Evolutionary conservation across 2,329 filamentous ascomycete species (phyloP).

Genomic region (Aspergillus awamori): DNA sequence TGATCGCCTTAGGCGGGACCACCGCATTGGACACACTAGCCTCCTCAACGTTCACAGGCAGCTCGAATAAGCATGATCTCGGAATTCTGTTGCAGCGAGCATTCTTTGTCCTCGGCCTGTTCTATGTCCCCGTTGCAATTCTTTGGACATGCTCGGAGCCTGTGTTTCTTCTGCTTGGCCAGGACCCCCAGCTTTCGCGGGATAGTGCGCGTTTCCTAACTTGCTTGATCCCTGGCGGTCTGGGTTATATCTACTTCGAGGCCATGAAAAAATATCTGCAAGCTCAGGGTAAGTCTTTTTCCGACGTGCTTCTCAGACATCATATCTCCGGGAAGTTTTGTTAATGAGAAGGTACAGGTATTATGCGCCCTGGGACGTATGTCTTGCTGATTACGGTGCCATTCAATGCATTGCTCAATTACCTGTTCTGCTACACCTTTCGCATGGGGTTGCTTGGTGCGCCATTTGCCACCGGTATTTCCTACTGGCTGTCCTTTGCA

Average conservation of each 20-base stretch:
- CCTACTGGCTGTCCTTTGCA: slow-evolving; percentile 82
- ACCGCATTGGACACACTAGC: slow-evolving; percentile 85
- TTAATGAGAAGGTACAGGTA: slow-evolving; percentile 44
- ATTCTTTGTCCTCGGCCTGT: slow-evolving; percentile 69
- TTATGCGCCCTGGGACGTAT: slow-evolving; percentile 67
- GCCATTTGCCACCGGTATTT: slow-evolving; percentile 78
- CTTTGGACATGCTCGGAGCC: slow-evolving; percentile 76
- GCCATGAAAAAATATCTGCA: slow-evolving; percentile 67
- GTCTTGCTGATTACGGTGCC: slow-evolving; percentile 64
- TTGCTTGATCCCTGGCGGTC: slow-evolving; percentile 74
- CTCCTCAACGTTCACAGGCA: slow-evolving; percentile 79
- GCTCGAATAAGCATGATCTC: slow-evolving; percentile 74
- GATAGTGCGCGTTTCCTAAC: slow-evolving; percentile 74
- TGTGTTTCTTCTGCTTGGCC: slow-evolving; percentile 73
- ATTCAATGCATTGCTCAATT: slow-evolving; percentile 61
- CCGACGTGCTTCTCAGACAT: not conserved
- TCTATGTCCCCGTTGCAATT: slow-evolving; percentile 73
- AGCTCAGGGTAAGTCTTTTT: slow-evolving; percentile 52
- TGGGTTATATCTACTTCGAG: slow-evolving; percentile 89
- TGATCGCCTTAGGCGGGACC: slow-evolving; percentile 81
- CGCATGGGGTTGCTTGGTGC: slow-evolving; percentile 74
- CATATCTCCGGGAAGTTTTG: not conserved
- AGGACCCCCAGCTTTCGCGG: slow-evolving; percentile 74
- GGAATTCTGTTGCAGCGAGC: slow-evolving; percentile 78
- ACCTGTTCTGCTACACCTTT: slow-evolving; percentile 72